phyloP scores from a whole-genome alignment of 2,329 filamentous ascomycete species.

The Byssoonygena ceratinophila region DNA sequence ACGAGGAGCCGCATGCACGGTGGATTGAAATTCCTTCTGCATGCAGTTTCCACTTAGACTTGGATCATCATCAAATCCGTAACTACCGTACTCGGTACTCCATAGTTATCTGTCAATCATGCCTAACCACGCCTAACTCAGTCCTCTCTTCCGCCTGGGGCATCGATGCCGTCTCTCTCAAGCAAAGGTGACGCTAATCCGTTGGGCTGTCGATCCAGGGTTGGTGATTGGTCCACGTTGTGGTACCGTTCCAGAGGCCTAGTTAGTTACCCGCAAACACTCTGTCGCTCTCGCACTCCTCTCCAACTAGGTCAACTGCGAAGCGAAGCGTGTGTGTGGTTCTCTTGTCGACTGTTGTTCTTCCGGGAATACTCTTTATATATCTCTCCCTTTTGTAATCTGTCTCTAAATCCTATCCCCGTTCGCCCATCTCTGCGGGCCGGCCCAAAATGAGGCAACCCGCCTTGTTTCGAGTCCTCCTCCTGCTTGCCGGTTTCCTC shows the following conservation, averaged over 20 bases:
- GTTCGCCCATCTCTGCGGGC: constrained; percentile 1
- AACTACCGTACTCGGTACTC: too few relatives aligned
- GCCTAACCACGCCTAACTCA: too few relatives aligned
- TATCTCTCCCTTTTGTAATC: neutral
- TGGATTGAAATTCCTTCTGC: neutral
- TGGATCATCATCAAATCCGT: too few relatives aligned
- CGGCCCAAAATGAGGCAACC: constrained; percentile 57
- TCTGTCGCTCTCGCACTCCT: neutral
- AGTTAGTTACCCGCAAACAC: neutral
- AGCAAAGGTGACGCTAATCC: too few relatives aligned
- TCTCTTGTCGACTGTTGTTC: neutral
- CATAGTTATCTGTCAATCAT: too few relatives aligned
- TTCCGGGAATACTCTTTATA: neutral
- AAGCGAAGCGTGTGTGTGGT: neutral
- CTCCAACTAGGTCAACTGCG: neutral
- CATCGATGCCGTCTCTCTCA: too few relatives aligned
- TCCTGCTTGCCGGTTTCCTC: constrained; percentile 59
- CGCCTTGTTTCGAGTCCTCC: constrained; percentile 42
- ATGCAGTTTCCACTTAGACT: neutral
- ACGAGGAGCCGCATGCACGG: too few relatives aligned
- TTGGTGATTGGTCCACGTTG: constrained; percentile 19
- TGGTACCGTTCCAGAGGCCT: neutral
- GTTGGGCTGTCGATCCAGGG: constrained; percentile 2
- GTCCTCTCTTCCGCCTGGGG: too few relatives aligned
- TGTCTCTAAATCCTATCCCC: neutral